A percentile compares a stretch with the other conserved stretches of the same genome.
Conservation (phyloP, 768 basidiomycete species). For the Naematelia encephala region DNA sequence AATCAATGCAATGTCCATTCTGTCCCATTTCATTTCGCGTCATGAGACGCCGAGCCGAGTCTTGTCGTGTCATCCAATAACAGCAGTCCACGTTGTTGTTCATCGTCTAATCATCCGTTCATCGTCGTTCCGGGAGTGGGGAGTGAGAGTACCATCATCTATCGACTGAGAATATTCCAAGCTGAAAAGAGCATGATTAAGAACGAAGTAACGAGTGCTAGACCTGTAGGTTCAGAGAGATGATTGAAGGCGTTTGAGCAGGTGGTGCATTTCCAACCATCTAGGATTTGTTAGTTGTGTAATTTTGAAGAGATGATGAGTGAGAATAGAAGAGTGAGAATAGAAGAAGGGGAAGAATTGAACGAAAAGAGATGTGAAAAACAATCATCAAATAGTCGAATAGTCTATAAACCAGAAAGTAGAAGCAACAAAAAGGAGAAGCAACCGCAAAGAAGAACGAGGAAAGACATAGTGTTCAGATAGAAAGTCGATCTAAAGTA, state of each 20-base stretch:
- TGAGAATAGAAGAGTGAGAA: too few species aligned
- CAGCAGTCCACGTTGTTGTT: too few species aligned
- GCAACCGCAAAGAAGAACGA: neutral
- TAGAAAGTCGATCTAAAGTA: too few species aligned
- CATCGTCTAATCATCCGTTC: too few species aligned
- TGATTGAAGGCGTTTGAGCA: slow-evolving; percentile 48
- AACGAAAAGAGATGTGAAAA: neutral
- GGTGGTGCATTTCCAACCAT: slow-evolving; percentile 52
- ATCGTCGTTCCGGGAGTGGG: too few species aligned
- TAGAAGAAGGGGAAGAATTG: neutral
- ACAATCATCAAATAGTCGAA: neutral
- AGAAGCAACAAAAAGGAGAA: too few species aligned
- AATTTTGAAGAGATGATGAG: neutral
- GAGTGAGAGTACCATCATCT: too few species aligned
- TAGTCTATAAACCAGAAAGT: too few species aligned
- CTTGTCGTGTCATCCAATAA: too few species aligned
- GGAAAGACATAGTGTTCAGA: neutral
- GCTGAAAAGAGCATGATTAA: slow-evolving; percentile 41
- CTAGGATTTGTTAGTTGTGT: slow-evolving; percentile 6
- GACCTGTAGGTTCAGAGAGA: slow-evolving; percentile 32
- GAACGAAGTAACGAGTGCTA: slow-evolving; percentile 42
- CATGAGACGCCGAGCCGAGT: too few species aligned
- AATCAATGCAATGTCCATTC: neutral
- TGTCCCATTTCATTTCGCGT: too few species aligned
- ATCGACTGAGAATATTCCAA: slow-evolving; percentile 37